Base-by-base conservation (phyloP, 2,329 filamentous ascomycete genomes). In the Fusarium begoniae region DNA sequence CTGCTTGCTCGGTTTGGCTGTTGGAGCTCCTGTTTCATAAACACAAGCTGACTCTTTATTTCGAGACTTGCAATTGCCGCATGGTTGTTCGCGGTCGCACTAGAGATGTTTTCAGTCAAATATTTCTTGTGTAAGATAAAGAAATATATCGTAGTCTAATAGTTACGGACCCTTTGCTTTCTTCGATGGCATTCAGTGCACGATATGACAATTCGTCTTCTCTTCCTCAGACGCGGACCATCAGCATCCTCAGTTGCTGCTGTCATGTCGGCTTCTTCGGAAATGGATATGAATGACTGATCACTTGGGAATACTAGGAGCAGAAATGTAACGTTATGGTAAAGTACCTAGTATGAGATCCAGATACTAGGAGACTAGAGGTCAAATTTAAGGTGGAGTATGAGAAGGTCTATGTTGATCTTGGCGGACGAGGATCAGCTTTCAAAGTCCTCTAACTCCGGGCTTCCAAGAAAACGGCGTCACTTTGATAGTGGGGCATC, bases 141-240 rank as follows among this genome's bases (percentile, higher is more conserved):
- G 15, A 26, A 15, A 7, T 20, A 17, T 20, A 32, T 12, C 6
- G 20, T 20, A 24, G 20, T 37, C 14, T 37, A 8, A 11, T 30
- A 22, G 24, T 24, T 30, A 68, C 76, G 40, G 55, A 87, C 87
- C 84, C 90, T 90, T 78, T 90, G 89, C 78, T 92, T 92, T 68
- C 90, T 85, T 69, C 90, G 84, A 80, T 91, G 90, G 74, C 90
- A 92, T 78, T 92, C 90, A 17, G 87, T 89, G 75, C 90, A 92
- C 13, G 89, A 91, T 65, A 91, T 89, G 50, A 91, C 88, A 47
- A 89, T 84, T 44, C 90, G 85, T 76, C 88, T 86, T 73, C 90
- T 84, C 81, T 91, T 91, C 63, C 87, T 85, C 9, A 62, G 53
- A 26, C 45, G 70, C 15, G 63, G 60, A 22, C 58, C 70, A 32